phyloP scores from a whole-genome alignment of 148 eudicot species.

The Rhododendron molle region DNA sequence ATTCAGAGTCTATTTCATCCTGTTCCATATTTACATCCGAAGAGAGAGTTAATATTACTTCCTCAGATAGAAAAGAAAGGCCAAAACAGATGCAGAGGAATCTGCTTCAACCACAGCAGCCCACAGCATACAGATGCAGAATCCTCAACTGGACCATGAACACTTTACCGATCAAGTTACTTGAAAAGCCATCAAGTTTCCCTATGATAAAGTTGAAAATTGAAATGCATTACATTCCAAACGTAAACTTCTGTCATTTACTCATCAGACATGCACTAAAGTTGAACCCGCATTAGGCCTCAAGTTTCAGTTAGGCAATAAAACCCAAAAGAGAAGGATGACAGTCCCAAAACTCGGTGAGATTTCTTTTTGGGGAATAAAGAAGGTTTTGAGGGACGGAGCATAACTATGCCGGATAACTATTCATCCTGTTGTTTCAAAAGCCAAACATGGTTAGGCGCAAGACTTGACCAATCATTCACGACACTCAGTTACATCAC shows the following conservation, averaged over 20 bases:
- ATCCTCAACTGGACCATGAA: background rate
- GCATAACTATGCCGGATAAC: background rate
- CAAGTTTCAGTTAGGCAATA: background rate
- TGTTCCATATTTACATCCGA: slow-evolving; percentile 14
- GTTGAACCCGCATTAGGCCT: background rate
- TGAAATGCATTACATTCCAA: background rate
- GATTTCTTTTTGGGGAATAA: background rate
- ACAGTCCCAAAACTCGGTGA: background rate
- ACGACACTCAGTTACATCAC: background rate
- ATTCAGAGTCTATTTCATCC: slow-evolving; percentile 21
- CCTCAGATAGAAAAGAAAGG: slow-evolving; percentile 1
- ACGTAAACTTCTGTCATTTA: background rate
- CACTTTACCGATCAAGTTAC: background rate
- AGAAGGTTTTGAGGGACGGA: background rate
- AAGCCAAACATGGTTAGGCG: too few relatives aligned
- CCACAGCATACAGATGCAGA: background rate
- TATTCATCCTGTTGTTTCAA: background rate
- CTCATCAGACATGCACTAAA: background rate
- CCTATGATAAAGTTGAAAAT: background rate
- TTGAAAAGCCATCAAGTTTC: background rate
- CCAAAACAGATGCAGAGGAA: slow-evolving; percentile 9
- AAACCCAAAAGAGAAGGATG: background rate
- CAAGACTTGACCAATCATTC: too few relatives aligned
- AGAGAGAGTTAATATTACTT: background rate
- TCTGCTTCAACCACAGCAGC: background rate